phyloP scores from a whole-genome alignment of 2,329 filamentous ascomycete species.

The Botrytis paeoniae region DNA sequence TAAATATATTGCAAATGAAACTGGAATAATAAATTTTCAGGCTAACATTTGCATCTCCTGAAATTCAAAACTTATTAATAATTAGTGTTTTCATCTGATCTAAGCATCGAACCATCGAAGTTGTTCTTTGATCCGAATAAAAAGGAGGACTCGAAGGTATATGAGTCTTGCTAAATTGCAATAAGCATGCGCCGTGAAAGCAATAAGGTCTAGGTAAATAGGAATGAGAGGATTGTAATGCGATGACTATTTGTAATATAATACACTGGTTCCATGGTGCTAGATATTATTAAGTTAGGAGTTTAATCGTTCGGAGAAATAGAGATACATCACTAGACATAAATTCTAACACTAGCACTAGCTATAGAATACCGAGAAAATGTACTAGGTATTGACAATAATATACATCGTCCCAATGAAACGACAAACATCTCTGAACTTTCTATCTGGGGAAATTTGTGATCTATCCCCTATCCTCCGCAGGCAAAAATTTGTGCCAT shows the following conservation, averaged over 20 bases:
- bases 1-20: background rate
- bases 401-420: background rate
- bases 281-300: background rate
- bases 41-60: background rate
- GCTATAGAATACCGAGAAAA: background rate
- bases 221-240: background rate
- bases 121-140: background rate
- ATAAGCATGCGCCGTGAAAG: background rate
- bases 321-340: background rate
- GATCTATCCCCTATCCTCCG: background rate
- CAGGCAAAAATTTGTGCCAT: background rate
- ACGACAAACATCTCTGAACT: background rate
- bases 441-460: background rate
- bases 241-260: background rate
- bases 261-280: background rate
- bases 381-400: background rate
- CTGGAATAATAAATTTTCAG: background rate
- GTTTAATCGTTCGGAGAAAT: background rate
- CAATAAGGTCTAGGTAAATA: background rate
- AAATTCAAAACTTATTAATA: background rate
- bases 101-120: background rate
- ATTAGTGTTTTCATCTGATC: background rate
- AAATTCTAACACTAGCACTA: background rate
- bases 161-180: background rate
- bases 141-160: background rate